Conservation (phyloP, 768 basidiomycete species). For the Suillus lakei region DNA sequence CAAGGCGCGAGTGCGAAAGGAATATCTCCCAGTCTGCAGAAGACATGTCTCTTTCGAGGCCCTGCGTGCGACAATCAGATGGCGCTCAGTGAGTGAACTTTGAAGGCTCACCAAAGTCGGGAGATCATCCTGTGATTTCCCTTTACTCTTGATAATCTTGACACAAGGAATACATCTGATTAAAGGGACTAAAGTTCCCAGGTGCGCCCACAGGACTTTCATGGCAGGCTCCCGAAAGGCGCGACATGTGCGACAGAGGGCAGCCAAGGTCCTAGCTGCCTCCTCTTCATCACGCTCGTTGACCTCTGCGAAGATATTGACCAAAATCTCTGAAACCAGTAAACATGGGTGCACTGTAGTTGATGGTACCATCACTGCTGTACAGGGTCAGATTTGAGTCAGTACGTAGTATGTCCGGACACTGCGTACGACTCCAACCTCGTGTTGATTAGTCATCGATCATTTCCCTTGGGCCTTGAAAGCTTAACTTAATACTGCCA, state of each 20-base stretch:
- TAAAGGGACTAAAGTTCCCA: conserved; percentile 5
- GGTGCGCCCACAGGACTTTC: conserved; percentile 11
- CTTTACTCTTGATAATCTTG: background rate
- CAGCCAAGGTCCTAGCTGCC: conserved; percentile 9
- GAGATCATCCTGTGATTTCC: background rate
- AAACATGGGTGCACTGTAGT: conserved; percentile 5
- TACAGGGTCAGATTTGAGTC: background rate
- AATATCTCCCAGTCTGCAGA: conserved; percentile 8
- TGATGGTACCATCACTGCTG: background rate
- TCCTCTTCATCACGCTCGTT: conserved; percentile 7
- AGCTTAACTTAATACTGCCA: too few species aligned
- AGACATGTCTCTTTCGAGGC: background rate
- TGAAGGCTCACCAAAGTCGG: conserved; percentile 1
- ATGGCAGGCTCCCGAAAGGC: conserved; percentile 8
- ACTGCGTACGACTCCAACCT: background rate
- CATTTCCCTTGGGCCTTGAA: background rate
- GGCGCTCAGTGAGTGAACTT: background rate
- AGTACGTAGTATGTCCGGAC: background rate
- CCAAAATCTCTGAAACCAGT: conserved; percentile 3
- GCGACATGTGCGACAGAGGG: conserved; percentile 9
- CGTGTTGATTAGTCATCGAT: conserved; percentile 1
- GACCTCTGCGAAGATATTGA: conserved; percentile 9
- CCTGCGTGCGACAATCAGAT: background rate
- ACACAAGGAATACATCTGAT: conserved; percentile 8
- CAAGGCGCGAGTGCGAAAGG: conserved; percentile 5